Evolutionary conservation across 331 rosid genomes (phyloP).

Genomic region (Quercus lobata): DNA sequence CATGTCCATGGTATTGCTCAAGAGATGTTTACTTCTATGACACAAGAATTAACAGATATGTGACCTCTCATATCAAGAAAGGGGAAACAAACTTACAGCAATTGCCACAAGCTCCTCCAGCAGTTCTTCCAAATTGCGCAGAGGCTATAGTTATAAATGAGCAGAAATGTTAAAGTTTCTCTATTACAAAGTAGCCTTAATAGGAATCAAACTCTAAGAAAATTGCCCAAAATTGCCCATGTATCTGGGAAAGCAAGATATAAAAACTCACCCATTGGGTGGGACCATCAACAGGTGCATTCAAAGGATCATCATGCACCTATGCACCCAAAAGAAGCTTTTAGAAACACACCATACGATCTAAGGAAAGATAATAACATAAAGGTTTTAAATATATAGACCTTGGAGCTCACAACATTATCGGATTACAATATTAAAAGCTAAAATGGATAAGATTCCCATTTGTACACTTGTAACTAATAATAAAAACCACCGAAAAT

Average conservation of each 20-base stretch:
- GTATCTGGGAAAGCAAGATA: not conserved
- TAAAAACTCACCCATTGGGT: slow-evolving; percentile 82
- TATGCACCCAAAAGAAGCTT: slow-evolving; percentile 26
- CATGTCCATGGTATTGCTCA: too few relatives aligned
- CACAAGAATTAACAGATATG: not conserved
- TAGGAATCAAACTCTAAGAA: not conserved
- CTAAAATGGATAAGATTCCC: too few relatives aligned
- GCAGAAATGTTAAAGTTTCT: not conserved
- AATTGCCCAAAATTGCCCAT: not conserved
- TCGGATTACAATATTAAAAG: too few relatives aligned
- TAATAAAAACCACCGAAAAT: too few relatives aligned
- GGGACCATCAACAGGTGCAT: slow-evolving; percentile 98
- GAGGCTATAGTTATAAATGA: slow-evolving; percentile 45
- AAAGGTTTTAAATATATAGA: not conserved
- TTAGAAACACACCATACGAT: slow-evolving; percentile 9
- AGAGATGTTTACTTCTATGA: not conserved
- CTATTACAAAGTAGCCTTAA: too few relatives aligned
- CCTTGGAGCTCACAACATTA: too few relatives aligned
- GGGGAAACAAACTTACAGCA: slow-evolving; percentile 60
- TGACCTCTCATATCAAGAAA: not conserved
- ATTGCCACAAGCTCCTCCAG: slow-evolving; percentile 91
- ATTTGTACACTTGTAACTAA: too few relatives aligned
- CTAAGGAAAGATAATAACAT: not conserved
- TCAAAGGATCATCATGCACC: slow-evolving; percentile 96
- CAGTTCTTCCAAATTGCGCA: slow-evolving; percentile 88